These are phyloP conservation scores for Cylindrodendrum hubeiense DNA, from an alignment of 2,329 filamentous ascomycete species.

Conservation along the genomic window DNA sequence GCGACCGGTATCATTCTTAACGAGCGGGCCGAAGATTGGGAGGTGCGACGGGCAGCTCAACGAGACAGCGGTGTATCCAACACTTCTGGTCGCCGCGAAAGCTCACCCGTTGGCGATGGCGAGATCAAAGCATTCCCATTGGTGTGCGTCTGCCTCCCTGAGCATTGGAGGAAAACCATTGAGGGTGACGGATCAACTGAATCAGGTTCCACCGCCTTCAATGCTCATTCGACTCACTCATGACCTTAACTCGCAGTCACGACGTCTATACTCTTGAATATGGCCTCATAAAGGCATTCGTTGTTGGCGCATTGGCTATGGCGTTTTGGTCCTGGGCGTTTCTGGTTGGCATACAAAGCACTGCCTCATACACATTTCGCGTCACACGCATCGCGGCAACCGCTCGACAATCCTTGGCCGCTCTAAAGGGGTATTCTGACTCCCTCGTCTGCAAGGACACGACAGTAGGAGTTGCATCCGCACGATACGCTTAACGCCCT, in stretches of 20 bases:
- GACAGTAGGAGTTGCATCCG: constrained; percentile 7
- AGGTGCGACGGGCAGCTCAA: constrained; percentile 79
- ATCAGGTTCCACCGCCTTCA: constrained; percentile 62
- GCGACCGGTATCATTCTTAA: constrained; percentile 89
- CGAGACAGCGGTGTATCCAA: constrained; percentile 95
- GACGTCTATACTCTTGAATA: constrained; percentile 44
- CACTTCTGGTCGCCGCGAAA: constrained; percentile 72
- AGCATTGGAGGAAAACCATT: constrained; percentile 97
- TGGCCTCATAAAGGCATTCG: constrained; percentile 35
- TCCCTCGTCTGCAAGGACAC: constrained; percentile 3
- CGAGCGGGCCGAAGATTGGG: constrained; percentile 91
- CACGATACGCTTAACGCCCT: constrained; percentile 24
- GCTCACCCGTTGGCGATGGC: constrained; percentile 73
- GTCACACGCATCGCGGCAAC: constrained; percentile 21
- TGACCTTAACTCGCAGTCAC: constrained; percentile 39
- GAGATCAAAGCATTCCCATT: constrained; percentile 99
- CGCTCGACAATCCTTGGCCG: constrained; percentile 12
- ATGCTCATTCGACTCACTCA: constrained; percentile 42
- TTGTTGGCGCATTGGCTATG: constrained; percentile 51
- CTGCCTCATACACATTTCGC: constrained; percentile 27
- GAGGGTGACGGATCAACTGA: constrained; percentile 85
- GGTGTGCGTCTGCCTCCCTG: constrained; percentile 93
- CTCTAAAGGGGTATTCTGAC: constrained; percentile 13
- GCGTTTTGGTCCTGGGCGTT: constrained; percentile 50
- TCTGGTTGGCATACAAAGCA: constrained; percentile 32